Evolutionary conservation across 2,329 filamentous ascomycete genomes (phyloP), one percentile per base, ranked within the genome.

Genomic region (Cercospora zeina): DNA sequence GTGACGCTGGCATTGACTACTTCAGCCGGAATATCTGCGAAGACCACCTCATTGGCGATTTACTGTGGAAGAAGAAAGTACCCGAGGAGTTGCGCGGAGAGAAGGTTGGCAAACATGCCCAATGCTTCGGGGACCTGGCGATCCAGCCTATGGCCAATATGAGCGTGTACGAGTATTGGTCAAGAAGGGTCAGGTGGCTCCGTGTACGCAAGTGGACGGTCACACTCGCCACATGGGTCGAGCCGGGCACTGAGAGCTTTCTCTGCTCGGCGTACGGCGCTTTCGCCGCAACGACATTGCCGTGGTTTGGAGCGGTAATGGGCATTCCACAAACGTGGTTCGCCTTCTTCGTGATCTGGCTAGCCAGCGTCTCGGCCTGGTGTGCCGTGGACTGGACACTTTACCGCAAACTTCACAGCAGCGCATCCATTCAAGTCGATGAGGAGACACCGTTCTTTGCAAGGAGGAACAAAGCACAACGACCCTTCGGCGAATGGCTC

Each of bases 21-120:
- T 99, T 99, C 77, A 96, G 91, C 2, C 84, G 91, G 67, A 96
- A 96, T 73, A 97, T 99, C 72, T 99, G 95, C 79, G 96, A 99
- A 75, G 95, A 99, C 73, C 95, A 99, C 72, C 80, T 97, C 24
- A 96, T 99, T 59, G 93, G 93, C 11, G 95, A 99, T 68, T 79
- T 95, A 0, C 82, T 99, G 4, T 99, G 93, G 92, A 87, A 87
- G 59, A 83, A 85, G 4, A 82, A 84, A 0, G 83, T 84, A 0
- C 68, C 72, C 0, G 73, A 74, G 42, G 73, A 76, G 51, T 16
- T 60, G 6, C 67, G 72, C 30, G 71, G 73, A 2, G 74, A 78
- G 65, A 75, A 74, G 27, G 89, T 85, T 77, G 83, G 84, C 42
- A 96, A 96, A 70, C 95, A 99, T 74, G 89, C 86, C 4, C 82